Conservation (phyloP, 805 yeast genomes). For the Lachancea meyersii region DNA sequence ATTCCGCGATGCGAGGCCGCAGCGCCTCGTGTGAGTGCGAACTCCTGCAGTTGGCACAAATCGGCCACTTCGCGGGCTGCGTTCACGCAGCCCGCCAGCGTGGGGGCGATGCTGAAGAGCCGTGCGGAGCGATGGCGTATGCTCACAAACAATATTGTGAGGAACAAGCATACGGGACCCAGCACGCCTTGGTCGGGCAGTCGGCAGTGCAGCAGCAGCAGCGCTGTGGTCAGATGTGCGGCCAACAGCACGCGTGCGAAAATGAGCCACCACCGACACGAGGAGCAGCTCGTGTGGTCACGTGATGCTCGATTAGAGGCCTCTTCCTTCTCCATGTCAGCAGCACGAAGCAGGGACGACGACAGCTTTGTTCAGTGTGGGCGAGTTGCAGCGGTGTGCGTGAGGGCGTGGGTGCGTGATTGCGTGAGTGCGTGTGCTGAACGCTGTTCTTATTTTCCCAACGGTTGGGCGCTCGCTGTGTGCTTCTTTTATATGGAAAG, state of each 20-base stretch:
- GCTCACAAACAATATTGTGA: constrained; percentile 6
- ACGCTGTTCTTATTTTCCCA: no score
- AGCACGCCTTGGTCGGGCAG: neutral
- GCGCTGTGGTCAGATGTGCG: neutral
- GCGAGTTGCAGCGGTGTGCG: neutral
- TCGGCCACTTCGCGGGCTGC: neutral
- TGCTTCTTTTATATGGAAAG: no score
- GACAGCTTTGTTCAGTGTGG: no score
- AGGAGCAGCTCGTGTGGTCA: no score
- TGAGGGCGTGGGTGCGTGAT: neutral
- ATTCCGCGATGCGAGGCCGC: constrained; percentile 1
- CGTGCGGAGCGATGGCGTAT: constrained; percentile 9
- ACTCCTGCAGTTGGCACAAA: neutral
- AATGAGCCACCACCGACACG: neutral
- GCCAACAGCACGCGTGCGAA: neutral
- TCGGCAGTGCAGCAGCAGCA: constrained; percentile 1
- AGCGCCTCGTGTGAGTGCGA: constrained; percentile 2
- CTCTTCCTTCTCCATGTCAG: no score
- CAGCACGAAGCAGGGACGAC: no score
- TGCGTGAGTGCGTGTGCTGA: neutral
- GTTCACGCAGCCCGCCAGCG: constrained; percentile 1
- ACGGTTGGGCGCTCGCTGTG: no score
- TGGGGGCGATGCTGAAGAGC: constrained; percentile 4
- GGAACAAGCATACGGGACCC: constrained; percentile 5
- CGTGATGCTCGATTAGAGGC: neutral